Base-by-base conservation (phyloP, 2,329 filamentous ascomycete species). In the Neonectria hederae region DNA sequence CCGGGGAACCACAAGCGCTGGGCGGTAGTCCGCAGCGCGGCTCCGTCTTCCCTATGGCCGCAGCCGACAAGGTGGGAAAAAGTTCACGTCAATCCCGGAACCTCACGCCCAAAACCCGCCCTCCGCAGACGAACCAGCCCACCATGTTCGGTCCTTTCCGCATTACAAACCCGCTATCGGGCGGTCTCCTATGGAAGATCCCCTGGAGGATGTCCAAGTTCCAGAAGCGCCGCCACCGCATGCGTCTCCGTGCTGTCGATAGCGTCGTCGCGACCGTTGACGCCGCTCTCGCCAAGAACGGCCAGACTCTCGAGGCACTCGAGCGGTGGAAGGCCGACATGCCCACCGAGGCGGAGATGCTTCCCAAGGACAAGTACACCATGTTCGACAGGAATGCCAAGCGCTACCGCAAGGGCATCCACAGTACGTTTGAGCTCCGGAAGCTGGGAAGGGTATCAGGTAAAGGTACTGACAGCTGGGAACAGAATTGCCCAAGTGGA, bases 381-480 rank as follows among this genome's bases (percentile, higher is more conserved):
- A 91, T 99, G 75, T 99, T 98, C 81, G 95, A 97, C 81, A 90
- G 94, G 74, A 97, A 98, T 81, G 94, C 92, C 79, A 97, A 94
- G 89, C 90, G 88, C 74, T 99, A 98, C 80, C 87, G 96, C 78
- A 99, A 99, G 88, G 93, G 94, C 60, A 94, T 99, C 79, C 95
- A 98, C 82, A 98, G 94, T 97, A 86, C 74, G 93, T 89, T 61
- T 19, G 32, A 7, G 7, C 21, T 55, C 10, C 6, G 14, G 26
- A 28, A 21, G 52, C 17, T 30, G 26, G 48, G 28, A 9, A 58
- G n/a, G 24, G 9, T 19, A 49, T 30, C 17, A 5, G 4, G n/a
- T n/a, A n/a, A 5, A 24, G 48, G 53, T 63, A 54, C 68, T 77
- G 40, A 77, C 65, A 5, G 26, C 14, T 48, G 42, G 30, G 9